Base-by-base conservation (phyloP, 2,329 filamentous ascomycete species). In the Aspergillaceae sp. region DNA sequence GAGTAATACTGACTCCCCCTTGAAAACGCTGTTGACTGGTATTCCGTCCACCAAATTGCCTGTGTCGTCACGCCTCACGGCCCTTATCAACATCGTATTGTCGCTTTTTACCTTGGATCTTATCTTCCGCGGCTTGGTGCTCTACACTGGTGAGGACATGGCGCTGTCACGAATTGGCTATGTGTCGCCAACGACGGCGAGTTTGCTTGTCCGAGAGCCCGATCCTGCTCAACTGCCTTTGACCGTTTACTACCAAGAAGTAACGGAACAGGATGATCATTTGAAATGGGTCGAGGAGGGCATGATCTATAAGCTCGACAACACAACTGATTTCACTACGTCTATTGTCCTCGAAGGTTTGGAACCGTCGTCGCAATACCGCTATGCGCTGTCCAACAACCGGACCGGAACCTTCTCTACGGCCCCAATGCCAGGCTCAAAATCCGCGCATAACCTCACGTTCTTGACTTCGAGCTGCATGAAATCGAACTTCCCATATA, bases 401-500 rank as follows among this genome's bases (percentile, higher is more conserved):
- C 84, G 91, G 57, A 82, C 81, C 0, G 92, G 92, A 41, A 81
- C 81, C 53, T 95, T 98, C 58, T 79, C 78, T 3, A 83, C 87
- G 0, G 84, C 89, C 1, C 87, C 91, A 1, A 78, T 75, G 33
- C 71, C 81, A 0, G 88, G 89, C 7, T 73, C 77, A 1, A 70
- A 74, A 10, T 73, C 76, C 4, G 76, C 82, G 42, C 83, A 83
- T 36, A 83, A 81, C 47, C 91, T 95, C 57, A 94, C 87, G 0
- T 98, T 98, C 63, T 70, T 97, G 5, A 88, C 90, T 3, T 92
- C 88, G 0, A 95, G 88, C 37, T 98, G 92, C 67, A 88, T 97
- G 58, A 87, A 96, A 57, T 84, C 86, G 7, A 84, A 88, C 11
- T 88, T 97, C 46, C 92, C 92, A 0, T 98, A 98, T 67, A 86